Evolutionary conservation across 371 early-diverging fungal genomes (phyloP).

Genomic region (Mucor piriformis): DNA sequence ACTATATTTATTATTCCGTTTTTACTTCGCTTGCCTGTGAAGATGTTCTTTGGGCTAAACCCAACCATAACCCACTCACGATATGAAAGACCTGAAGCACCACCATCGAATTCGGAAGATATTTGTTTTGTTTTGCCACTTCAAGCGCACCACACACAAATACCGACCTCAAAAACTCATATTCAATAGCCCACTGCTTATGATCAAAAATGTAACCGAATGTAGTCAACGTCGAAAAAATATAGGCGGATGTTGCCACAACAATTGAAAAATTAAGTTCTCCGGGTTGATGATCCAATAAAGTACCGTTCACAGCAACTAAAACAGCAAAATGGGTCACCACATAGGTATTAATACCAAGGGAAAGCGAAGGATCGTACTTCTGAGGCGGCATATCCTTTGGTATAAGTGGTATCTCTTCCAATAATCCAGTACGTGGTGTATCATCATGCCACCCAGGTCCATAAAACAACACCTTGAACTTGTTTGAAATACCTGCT

Average conservation of each 20-base stretch:
- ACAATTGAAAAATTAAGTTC: slow-evolving; percentile 9
- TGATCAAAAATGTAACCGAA: slow-evolving; percentile 32
- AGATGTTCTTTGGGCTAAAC: no score
- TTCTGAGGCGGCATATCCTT: slow-evolving; percentile 47
- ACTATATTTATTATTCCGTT: no score
- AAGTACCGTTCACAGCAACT: slow-evolving; percentile 22
- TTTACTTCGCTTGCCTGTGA: no score
- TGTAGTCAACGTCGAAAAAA: slow-evolving; percentile 21
- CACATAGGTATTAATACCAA: slow-evolving; percentile 41
- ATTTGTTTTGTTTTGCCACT: neutral
- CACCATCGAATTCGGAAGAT: neutral
- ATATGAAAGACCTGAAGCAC: neutral
- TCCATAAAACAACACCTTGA: slow-evolving; percentile 59
- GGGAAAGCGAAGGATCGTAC: slow-evolving; percentile 47
- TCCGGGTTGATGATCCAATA: slow-evolving; percentile 14
- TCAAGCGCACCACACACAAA: slow-evolving; percentile 1
- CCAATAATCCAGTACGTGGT: slow-evolving; percentile 45
- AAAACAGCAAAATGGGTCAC: slow-evolving; percentile 36
- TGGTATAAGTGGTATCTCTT: slow-evolving; percentile 50
- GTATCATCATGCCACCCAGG: slow-evolving; percentile 61
- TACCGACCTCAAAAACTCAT: slow-evolving; percentile 15
- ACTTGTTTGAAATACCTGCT: slow-evolving; percentile 42
- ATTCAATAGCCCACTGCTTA: slow-evolving; percentile 10
- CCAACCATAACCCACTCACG: neutral
- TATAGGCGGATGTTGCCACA: neutral